These are phyloP conservation scores for Neonectria magnoliae DNA, from an alignment of 2,329 filamentous ascomycete genomes.

Conservation along the genomic window DNA sequence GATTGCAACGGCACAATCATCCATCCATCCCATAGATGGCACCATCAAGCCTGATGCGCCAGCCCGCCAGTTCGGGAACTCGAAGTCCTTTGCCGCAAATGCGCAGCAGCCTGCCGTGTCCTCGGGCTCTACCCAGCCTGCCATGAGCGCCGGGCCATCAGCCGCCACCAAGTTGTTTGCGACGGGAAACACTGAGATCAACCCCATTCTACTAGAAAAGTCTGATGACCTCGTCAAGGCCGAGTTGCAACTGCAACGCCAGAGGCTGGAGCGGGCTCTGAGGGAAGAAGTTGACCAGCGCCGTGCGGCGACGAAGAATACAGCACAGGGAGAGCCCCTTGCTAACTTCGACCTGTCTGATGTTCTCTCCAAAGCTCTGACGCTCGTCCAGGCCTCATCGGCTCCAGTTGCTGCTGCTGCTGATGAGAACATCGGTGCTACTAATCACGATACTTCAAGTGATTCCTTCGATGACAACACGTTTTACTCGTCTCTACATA, in stretches of 20 bases:
- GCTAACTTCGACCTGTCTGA: constrained; percentile 77
- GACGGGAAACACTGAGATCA: constrained; percentile 72
- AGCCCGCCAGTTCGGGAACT: constrained; percentile 41
- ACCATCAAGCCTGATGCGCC: constrained; percentile 28
- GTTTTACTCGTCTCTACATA: constrained; percentile 94
- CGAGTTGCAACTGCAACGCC: constrained; percentile 81
- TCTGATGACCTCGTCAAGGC: constrained; percentile 85
- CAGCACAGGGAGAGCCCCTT: constrained; percentile 60
- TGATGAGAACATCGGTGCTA: constrained; percentile 61
- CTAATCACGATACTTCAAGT: constrained; percentile 71
- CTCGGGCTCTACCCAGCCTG: constrained; percentile 7
- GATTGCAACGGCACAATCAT: constrained; percentile 35
- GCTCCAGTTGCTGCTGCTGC: constrained; percentile 60
- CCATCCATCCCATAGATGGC: constrained; percentile 36
- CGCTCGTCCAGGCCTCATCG: constrained; percentile 76
- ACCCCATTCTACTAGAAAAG: constrained; percentile 86
- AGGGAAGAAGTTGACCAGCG: constrained; percentile 80
- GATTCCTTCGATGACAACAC: constrained; percentile 94
- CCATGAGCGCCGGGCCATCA: constrained; percentile 41
- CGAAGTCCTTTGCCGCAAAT: constrained; percentile 50
- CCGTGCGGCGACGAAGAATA: constrained; percentile 53
- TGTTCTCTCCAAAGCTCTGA: constrained; percentile 76
- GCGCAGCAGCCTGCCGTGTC: constrained; percentile 42
- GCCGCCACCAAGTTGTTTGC: constrained; percentile 51
- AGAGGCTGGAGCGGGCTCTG: constrained; percentile 80